phyloP scores from a whole-genome alignment of 805 yeast genomes.

The Sungouiozyma ichnusensis region DNA sequence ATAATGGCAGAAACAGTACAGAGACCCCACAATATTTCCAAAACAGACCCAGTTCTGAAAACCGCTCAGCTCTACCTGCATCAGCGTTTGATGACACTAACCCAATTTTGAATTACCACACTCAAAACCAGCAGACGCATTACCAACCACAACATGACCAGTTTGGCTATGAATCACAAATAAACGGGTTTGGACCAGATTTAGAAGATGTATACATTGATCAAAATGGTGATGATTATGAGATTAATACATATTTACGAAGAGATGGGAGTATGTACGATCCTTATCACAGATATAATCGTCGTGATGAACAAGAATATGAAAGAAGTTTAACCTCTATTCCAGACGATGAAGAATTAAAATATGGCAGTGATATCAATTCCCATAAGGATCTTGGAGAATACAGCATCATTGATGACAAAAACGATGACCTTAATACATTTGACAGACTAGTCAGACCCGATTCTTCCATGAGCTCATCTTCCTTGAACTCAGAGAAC shows the following conservation, averaged over 20 bases:
- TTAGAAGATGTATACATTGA: conserved; percentile 22
- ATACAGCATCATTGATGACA: conserved; percentile 8
- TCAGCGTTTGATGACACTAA: conserved; percentile 11
- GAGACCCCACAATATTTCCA: conserved; percentile 2
- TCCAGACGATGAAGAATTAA: conserved; percentile 3
- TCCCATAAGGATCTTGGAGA: conserved; percentile 21
- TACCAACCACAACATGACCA: conserved; percentile 1
- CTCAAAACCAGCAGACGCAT: not conserved
- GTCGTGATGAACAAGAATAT: conserved; percentile 5
- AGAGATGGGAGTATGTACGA: conserved; percentile 29
- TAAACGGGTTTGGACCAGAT: conserved; percentile 7
- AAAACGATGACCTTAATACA: conserved; percentile 16
- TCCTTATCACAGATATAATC: conserved; percentile 18
- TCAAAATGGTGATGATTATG: conserved; percentile 29
- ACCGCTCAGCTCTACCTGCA: not conserved
- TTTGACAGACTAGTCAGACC: conserved; percentile 6
- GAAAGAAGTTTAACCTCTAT: conserved; percentile 1
- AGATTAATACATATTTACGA: conserved; percentile 26
- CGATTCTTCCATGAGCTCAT: conserved; percentile 4
- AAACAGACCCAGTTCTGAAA: not conserved
- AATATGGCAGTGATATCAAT: conserved; percentile 5
- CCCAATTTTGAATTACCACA: conserved; percentile 17
- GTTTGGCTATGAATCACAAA: not conserved
- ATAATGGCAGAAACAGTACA: conserved; percentile 4
- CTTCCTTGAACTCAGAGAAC: conserved; percentile 8